These are phyloP conservation scores for Picocystis salinarum DNA, from an alignment of 139 green algal species.

Conservation along the genomic window DNA sequence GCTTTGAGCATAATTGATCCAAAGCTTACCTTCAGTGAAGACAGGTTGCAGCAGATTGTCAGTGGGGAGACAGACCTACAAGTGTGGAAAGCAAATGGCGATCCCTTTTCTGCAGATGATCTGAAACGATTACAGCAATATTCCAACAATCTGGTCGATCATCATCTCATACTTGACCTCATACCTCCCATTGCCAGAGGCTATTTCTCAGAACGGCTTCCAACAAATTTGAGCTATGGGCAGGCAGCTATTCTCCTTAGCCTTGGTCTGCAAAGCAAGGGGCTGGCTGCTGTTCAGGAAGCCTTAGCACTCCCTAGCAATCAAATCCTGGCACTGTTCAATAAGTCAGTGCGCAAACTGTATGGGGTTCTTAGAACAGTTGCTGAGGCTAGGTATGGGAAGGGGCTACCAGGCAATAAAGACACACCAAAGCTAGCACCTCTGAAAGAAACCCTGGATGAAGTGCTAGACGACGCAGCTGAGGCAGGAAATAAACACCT, in stretches of 20 bases:
- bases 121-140: slow-evolving; percentile 83
- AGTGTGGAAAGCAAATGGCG: slow-evolving; percentile 31
- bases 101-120: slow-evolving; percentile 52
- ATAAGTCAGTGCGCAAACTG: slow-evolving; percentile 77
- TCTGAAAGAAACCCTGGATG: slow-evolving; percentile 41
- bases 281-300: slow-evolving; percentile 31
- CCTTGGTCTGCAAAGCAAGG: slow-evolving; percentile 49
- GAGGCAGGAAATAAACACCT: slow-evolving; percentile 11
- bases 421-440: slow-evolving; percentile 10
- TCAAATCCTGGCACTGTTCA: slow-evolving; percentile 86
- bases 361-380: too few relatives aligned
- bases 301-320: slow-evolving; percentile 52
- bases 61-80: slow-evolving; percentile 14
- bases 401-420: too few relatives aligned
- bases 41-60: neutral
- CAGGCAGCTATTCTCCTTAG: slow-evolving; percentile 64
- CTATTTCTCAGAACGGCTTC: slow-evolving; percentile 62
- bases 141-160: slow-evolving; percentile 77
- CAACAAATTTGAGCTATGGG: slow-evolving; percentile 54
- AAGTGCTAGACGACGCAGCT: slow-evolving; percentile 65
- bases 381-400: too few relatives aligned
- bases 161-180: slow-evolving; percentile 77
- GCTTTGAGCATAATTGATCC: slow-evolving; percentile 60
- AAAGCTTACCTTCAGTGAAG: slow-evolving; percentile 55
- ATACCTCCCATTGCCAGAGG: slow-evolving; percentile 39